A percentile compares a stretch with the other conserved stretches of the same genome.
Evolutionary conservation across 1,139 yeast genomes (phyloP).

Genomic region (Debaryomyces psychrophilus): DNA sequence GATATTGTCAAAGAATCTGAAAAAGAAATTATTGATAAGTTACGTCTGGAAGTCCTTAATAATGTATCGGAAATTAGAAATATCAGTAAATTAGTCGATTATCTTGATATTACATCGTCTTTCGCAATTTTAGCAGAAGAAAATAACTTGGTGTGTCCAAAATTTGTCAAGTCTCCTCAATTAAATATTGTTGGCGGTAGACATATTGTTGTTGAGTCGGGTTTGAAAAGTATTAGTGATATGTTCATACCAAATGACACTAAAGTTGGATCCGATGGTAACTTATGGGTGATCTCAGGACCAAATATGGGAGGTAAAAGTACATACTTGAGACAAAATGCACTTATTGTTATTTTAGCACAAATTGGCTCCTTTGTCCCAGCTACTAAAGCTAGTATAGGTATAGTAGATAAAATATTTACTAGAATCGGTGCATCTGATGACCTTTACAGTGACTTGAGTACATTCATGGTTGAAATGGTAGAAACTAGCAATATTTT

Average conservation of each 20-base stretch:
- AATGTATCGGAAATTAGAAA: slow-evolving; percentile 46
- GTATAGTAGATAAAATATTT: slow-evolving; percentile 82
- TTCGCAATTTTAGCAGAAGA: slow-evolving; percentile 74
- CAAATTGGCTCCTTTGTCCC: slow-evolving; percentile 93
- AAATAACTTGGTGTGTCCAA: slow-evolving; percentile 66
- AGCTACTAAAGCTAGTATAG: slow-evolving; percentile 69
- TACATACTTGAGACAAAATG: slow-evolving; percentile 86
- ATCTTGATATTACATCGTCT: slow-evolving; percentile 71
- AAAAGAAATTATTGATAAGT: slow-evolving; percentile 40
- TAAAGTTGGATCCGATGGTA: slow-evolving; percentile 33
- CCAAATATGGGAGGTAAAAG: slow-evolving; percentile 99
- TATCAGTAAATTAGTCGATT: slow-evolving; percentile 56
- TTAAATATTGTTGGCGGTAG: slow-evolving; percentile 65
- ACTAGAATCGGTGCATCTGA: slow-evolving; percentile 93
- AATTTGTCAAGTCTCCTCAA: slow-evolving; percentile 48
- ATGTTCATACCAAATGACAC: slow-evolving; percentile 68
- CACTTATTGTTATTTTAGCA: slow-evolving; percentile 79
- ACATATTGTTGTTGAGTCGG: slow-evolving; percentile 87
- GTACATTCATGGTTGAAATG: slow-evolving; percentile 98
- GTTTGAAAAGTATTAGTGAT: slow-evolving; percentile 52
- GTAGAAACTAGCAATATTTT: slow-evolving; percentile 86
- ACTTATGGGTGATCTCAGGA: slow-evolving; percentile 80
- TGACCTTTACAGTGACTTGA: slow-evolving; percentile 80
- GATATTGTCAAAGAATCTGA: slow-evolving; percentile 46
- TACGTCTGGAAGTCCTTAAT: slow-evolving; percentile 43